Percentiles rank a stretch among this genome's conserved stretches.
phyloP scores from a whole-genome alignment of 208 protist genomes.

The Herpetomonas tarakana region DNA sequence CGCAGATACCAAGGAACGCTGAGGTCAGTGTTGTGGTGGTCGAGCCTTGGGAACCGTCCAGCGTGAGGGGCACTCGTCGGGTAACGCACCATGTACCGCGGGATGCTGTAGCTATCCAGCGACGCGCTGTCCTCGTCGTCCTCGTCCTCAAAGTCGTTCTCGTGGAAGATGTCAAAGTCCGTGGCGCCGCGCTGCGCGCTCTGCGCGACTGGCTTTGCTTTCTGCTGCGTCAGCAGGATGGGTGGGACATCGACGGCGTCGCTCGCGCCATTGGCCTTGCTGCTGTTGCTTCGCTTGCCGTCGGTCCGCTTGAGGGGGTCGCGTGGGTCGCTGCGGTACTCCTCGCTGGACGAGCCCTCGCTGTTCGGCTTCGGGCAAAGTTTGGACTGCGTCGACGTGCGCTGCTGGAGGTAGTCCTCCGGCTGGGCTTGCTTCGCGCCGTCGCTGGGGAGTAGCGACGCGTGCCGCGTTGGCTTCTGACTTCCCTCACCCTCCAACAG shows the following conservation, averaged over 20 bases:
- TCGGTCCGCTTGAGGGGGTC: background rate
- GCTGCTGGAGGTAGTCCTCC: background rate
- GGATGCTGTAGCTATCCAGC: conserved; percentile 67
- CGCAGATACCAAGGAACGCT: conserved; percentile 76
- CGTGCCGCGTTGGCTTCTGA: background rate
- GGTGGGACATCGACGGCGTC: background rate
- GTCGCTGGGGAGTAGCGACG: background rate
- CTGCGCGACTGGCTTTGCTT: background rate
- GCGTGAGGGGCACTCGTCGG: background rate
- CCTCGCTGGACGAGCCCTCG: background rate
- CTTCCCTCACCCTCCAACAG: background rate
- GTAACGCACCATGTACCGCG: conserved; percentile 50
- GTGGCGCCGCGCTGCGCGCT: background rate
- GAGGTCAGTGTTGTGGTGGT: conserved; percentile 21
- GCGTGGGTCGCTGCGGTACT: background rate
- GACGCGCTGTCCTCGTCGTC: conserved; percentile 34
- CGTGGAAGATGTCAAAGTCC: conserved; percentile 4
- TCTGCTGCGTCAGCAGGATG: background rate
- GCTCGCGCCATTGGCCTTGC: background rate
- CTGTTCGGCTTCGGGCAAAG: background rate
- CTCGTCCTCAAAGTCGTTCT: background rate
- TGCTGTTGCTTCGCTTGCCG: background rate
- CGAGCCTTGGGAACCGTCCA: conserved; percentile 1
- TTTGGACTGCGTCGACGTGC: background rate
- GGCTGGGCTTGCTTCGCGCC: too few relatives aligned